A percentile compares a stretch with the other conserved stretches of the same genome.
Conservation (phyloP, 306 rosid genomes). For the Potentilla sterilis region DNA sequence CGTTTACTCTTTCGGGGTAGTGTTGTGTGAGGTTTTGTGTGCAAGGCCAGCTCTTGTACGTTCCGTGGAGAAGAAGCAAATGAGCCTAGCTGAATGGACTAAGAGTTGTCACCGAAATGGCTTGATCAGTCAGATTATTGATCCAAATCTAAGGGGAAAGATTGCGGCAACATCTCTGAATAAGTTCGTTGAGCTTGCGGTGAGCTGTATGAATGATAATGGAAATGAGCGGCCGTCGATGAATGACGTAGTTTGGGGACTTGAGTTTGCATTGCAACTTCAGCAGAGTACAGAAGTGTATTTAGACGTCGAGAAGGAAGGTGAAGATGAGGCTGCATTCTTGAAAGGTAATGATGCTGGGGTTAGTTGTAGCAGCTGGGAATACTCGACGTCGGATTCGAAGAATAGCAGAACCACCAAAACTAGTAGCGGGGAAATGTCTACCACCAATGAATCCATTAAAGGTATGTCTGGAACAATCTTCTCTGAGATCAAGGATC, state of each 20-base stretch:
- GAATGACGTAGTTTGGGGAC: conserved; percentile 46
- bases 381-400: background rate
- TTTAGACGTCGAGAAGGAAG: background rate
- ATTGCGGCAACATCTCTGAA: conserved; percentile 36
- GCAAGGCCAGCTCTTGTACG: conserved; percentile 13
- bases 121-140: conserved; percentile 28
- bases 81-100: conserved; percentile 36
- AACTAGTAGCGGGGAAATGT: background rate
- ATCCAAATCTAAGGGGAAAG: conserved; percentile 30
- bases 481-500: conserved; percentile 18
- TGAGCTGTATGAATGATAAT: conserved; percentile 44
- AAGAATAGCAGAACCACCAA: background rate
- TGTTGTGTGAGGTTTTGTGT: conserved; percentile 19
- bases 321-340: background rate
- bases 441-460: background rate
- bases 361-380: conserved; percentile 12
- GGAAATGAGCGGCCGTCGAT: conserved; percentile 43
- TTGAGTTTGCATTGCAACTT: conserved; percentile 38
- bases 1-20: conserved; percentile 29
- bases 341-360: background rate
- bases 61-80: conserved; percentile 22
- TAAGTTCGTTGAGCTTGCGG: conserved; percentile 33
- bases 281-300: conserved; percentile 26
- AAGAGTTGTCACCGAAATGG: conserved; percentile 29
- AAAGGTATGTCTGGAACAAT: background rate